Percentiles rank a stretch among this genome's conserved stretches.
Evolutionary conservation across 768 basidiomycete genomes (phyloP).

Genomic region (Roridomyces roridus): DNA sequence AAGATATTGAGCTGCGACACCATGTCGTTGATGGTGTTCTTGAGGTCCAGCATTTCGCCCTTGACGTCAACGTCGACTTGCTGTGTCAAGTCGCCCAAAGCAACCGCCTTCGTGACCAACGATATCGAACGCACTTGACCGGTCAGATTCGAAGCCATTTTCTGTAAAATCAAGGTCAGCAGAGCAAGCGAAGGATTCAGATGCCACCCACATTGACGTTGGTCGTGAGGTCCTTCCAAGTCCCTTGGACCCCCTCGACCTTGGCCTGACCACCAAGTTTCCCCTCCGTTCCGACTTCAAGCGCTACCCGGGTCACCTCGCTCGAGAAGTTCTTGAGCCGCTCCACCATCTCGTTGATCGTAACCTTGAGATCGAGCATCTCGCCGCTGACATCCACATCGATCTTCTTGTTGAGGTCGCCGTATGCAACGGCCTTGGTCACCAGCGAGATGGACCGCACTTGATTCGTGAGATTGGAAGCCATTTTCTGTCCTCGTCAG

Average conservation of each 20-base stretch:
- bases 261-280: not conserved
- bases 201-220: constrained; percentile 6
- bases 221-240: constrained; percentile 27
- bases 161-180: constrained; percentile 5
- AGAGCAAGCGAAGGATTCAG: not conserved
- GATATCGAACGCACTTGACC: constrained; percentile 82
- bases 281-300: not conserved
- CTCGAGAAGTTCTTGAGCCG: not conserved
- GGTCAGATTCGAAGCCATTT: constrained; percentile 54
- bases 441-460: constrained; percentile 56
- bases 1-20: constrained; percentile 49
- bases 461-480: constrained; percentile 10
- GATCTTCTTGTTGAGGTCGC: constrained; percentile 89
- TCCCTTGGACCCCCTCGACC: not conserved
- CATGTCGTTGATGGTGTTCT: constrained; percentile 68
- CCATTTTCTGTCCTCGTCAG: not conserved
- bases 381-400: constrained; percentile 91
- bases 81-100: constrained; percentile 72
- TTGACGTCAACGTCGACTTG: constrained; percentile 82
- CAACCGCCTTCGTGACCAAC: constrained; percentile 76
- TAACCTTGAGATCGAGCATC: constrained; percentile 72
- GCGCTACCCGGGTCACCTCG: not conserved
- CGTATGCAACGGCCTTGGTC: constrained; percentile 81
- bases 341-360: constrained; percentile 12
- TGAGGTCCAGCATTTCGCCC: constrained; percentile 83